phyloP scores from a whole-genome alignment of 2,329 filamentous ascomycete genomes.

The Passalora sequoiae region DNA sequence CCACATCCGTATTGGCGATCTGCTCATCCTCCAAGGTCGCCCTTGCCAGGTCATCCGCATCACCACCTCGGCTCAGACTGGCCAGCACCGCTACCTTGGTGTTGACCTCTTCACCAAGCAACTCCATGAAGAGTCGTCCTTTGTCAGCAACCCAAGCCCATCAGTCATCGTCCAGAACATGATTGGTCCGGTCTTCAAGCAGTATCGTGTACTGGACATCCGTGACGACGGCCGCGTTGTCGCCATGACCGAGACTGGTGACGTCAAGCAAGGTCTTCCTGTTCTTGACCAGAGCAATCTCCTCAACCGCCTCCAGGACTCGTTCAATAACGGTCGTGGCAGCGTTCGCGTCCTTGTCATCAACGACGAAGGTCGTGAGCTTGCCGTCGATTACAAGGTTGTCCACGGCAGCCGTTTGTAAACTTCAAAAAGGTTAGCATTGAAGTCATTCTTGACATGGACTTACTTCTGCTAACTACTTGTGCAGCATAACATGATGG shows the following conservation, averaged over 20 bases:
- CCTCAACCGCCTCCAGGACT: constrained; percentile 69
- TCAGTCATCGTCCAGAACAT: constrained; percentile 99
- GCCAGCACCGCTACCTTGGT: constrained; percentile 99
- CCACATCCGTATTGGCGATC: constrained; percentile 98
- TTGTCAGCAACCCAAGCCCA: constrained; percentile 93
- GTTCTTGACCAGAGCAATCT: constrained; percentile 95
- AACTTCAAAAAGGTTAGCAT: constrained; percentile 16
- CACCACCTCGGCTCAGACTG: constrained; percentile 94
- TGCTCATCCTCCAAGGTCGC: constrained; percentile 97
- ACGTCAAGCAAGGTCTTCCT: constrained; percentile 92
- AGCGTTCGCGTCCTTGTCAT: constrained; percentile 94
- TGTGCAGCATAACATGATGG: constrained; percentile 10
- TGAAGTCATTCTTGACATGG: not conserved
- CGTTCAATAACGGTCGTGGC: constrained; percentile 88
- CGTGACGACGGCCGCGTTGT: constrained; percentile 75
- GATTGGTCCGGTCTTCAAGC: constrained; percentile 99
- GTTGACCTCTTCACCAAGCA: constrained; percentile 99
- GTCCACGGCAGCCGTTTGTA: constrained; percentile 73
- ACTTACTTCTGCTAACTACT: constrained; percentile 2
- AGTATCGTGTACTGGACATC: constrained; percentile 98
- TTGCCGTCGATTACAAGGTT: constrained; percentile 98
- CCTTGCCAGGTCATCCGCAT: constrained; percentile 99
- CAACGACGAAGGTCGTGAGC: constrained; percentile 84
- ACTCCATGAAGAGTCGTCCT: constrained; percentile 96
- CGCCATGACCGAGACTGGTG: constrained; percentile 97